Percentiles rank a stretch among this genome's conserved stretches.
Evolutionary conservation across 768 basidiomycete species (phyloP).

Genomic region (Naganishia onofrii): DNA sequence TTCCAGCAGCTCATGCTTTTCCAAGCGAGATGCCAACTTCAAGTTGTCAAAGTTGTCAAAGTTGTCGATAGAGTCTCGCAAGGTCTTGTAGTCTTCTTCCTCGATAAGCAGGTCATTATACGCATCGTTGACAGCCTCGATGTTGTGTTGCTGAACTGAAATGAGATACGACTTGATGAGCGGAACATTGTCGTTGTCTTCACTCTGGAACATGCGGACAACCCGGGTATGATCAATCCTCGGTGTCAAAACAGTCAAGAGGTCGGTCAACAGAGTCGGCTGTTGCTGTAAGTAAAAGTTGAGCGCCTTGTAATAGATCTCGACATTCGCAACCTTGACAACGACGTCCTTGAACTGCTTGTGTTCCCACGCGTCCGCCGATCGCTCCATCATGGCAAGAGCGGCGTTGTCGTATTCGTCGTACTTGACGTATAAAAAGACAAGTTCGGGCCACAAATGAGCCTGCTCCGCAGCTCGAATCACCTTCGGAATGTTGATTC

Average conservation of each 20-base stretch:
- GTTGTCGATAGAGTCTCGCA: slow-evolving; percentile 95
- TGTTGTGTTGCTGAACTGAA: slow-evolving; percentile 92
- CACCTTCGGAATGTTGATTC: slow-evolving; percentile 99
- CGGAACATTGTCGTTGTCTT: slow-evolving; percentile 89
- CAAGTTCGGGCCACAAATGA: slow-evolving; percentile 96
- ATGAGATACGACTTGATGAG: slow-evolving; percentile 95
- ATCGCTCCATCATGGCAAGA: slow-evolving; percentile 96
- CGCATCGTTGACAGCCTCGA: slow-evolving; percentile 95
- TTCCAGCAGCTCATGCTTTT: slow-evolving; percentile 86
- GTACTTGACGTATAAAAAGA: slow-evolving; percentile 98
- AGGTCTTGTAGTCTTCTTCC: slow-evolving; percentile 97
- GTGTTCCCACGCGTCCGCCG: slow-evolving; percentile 98
- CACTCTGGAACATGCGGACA: slow-evolving; percentile 78
- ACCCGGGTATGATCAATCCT: slow-evolving; percentile 94
- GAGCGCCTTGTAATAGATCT: slow-evolving; percentile 95
- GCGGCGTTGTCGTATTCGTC: slow-evolving; percentile 98
- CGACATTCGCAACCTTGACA: slow-evolving; percentile 93
- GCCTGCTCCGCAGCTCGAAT: slow-evolving; percentile 94
- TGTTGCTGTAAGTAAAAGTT: slow-evolving; percentile 93
- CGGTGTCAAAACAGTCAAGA: slow-evolving; percentile 84
- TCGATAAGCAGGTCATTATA: slow-evolving; percentile 98
- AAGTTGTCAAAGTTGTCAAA: slow-evolving; percentile 98
- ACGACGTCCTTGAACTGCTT: slow-evolving; percentile 99
- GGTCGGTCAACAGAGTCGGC: slow-evolving; percentile 86
- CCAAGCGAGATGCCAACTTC: slow-evolving; percentile 75